These are phyloP conservation scores for Basipetospora chlamydospora DNA, from an alignment of 2,329 filamentous ascomycete species.

Conservation along the genomic window DNA sequence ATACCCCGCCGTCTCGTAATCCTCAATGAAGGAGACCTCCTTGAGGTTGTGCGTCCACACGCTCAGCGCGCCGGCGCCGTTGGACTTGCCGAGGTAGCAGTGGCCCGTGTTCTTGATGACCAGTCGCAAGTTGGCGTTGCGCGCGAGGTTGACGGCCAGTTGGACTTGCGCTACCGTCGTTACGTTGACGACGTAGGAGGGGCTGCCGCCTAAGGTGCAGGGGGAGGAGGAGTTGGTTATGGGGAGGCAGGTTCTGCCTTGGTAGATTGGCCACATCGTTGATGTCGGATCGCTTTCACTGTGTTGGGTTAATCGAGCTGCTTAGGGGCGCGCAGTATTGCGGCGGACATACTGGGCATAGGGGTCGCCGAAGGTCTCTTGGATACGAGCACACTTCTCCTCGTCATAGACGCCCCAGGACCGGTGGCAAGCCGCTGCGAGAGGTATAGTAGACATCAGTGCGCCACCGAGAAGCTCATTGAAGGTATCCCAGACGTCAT, in stretches of 20 bases:
- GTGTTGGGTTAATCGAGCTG: no score
- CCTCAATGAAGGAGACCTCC: constrained; percentile 12
- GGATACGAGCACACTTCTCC: not conserved
- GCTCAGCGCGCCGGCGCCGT: constrained; percentile 19
- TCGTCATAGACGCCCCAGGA: not conserved
- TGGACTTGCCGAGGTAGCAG: constrained; percentile 19
- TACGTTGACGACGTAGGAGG: constrained; percentile 23
- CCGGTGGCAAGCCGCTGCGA: not conserved
- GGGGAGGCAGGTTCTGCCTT: constrained; percentile 1
- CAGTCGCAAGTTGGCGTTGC: constrained; percentile 20
- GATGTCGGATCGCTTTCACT: not conserved
- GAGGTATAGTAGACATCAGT: not conserved
- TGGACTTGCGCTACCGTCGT: constrained; percentile 15
- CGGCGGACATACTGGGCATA: not conserved
- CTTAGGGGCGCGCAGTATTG: no score
- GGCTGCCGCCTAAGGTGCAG: constrained; percentile 28
- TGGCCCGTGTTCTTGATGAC: constrained; percentile 20
- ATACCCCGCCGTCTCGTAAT: constrained; percentile 16
- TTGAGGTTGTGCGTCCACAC: constrained; percentile 27
- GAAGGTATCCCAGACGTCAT: not conserved
- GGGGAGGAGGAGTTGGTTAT: constrained; percentile 7
- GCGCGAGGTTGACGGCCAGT: constrained; percentile 21
- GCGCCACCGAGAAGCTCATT: not conserved
- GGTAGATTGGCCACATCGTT: constrained; percentile 1
- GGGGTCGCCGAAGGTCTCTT: not conserved